Evolutionary conservation across 306 rosid species (phyloP).

Genomic region (Quercus glauca): DNA sequence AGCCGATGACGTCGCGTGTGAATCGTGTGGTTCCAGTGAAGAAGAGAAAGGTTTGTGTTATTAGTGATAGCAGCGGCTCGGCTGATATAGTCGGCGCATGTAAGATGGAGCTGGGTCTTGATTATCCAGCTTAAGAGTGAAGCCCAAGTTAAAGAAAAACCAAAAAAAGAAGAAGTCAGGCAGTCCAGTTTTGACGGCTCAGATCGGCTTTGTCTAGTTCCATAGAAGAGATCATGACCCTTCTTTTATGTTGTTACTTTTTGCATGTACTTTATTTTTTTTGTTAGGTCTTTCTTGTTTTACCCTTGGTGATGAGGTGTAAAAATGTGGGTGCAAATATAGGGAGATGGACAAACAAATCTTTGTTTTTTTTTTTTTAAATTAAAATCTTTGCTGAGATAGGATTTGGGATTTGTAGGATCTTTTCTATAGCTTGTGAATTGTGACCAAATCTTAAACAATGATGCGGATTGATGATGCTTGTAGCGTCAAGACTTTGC

Average conservation of each 20-base stretch:
- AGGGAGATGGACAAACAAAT: constrained; percentile 24
- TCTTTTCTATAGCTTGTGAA: neutral
- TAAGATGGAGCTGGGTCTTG: constrained; percentile 50
- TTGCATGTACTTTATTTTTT: neutral
- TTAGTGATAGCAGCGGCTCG: neutral
- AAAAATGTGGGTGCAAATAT: constrained; percentile 29
- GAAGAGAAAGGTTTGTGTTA: constrained; percentile 58
- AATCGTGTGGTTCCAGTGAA: constrained; percentile 69
- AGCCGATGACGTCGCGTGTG: constrained; percentile 46
- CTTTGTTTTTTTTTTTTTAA: neutral
- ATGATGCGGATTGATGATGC: neutral
- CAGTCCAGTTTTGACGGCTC: constrained; percentile 50
- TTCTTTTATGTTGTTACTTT: neutral
- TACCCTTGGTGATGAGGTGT: constrained; percentile 22
- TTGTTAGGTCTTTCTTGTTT: neutral
- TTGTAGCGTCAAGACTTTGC: neutral
- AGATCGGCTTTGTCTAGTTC: constrained; percentile 26
- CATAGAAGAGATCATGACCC: constrained; percentile 41
- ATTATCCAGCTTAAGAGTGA: constrained; percentile 26
- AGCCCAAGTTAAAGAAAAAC: neutral
- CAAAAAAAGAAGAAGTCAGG: neutral
- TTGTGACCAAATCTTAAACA: neutral
- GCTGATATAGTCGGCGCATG: constrained; percentile 25
- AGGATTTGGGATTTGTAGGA: too few relatives aligned
- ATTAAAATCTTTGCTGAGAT: neutral